phyloP scores from a whole-genome alignment of 1,139 yeast genomes.

The Candida sp. region DNA sequence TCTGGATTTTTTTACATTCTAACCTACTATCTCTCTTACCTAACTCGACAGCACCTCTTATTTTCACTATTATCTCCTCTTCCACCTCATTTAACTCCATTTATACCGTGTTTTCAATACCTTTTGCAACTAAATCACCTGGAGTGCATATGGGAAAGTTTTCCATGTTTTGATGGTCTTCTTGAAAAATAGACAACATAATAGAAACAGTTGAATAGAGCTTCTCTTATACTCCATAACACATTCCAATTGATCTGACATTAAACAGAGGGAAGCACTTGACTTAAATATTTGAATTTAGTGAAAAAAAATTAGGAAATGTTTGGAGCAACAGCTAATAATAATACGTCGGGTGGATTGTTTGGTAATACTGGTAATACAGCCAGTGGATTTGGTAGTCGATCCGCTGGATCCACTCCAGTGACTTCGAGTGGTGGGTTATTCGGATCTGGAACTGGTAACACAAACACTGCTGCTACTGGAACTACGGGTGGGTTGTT shows the following conservation, averaged over 20 bases:
- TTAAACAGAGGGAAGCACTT: neutral
- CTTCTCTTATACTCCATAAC: neutral
- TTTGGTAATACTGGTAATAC: slow-evolving; percentile 12
- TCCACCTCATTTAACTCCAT: neutral
- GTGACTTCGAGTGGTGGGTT: slow-evolving; percentile 20
- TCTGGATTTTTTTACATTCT: neutral
- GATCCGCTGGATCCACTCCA: slow-evolving; percentile 11
- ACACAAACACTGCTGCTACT: slow-evolving; percentile 9
- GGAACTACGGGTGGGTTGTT: slow-evolving; percentile 16
- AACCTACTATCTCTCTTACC: neutral
- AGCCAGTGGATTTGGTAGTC: slow-evolving; percentile 9
- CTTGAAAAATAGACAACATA: neutral
- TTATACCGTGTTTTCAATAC: neutral
- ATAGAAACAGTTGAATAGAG: neutral
- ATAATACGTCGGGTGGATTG: slow-evolving; percentile 5
- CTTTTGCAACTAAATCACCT: neutral
- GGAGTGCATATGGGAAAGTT: neutral
- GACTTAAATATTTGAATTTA: neutral
- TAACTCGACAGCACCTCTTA: neutral
- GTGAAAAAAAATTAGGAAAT: slow-evolving; percentile 5
- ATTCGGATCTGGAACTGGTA: too few relatives aligned
- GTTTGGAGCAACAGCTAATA: slow-evolving; percentile 13
- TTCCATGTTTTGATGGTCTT: neutral
- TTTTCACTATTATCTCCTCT: neutral
- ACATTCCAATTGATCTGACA: neutral